phyloP scores from a whole-genome alignment of 2,329 filamentous ascomycete species.

The Epichloe baconii region DNA sequence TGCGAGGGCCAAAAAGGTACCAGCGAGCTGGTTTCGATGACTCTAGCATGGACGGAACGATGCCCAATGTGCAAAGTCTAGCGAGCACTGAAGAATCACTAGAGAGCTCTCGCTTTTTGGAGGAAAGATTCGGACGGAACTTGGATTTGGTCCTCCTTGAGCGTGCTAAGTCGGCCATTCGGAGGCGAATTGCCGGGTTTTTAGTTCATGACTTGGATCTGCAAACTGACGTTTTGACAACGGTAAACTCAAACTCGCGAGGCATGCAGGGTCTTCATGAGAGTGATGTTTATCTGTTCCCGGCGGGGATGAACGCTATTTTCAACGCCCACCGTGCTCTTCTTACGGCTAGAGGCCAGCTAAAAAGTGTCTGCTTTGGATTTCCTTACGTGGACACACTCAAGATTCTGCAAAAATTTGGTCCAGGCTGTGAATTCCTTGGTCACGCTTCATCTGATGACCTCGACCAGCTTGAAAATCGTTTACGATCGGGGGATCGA shows the following conservation, averaged over 20 bases:
- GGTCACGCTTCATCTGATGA: slow-evolving; percentile 66
- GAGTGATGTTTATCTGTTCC: slow-evolving; percentile 79
- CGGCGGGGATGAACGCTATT: slow-evolving; percentile 89
- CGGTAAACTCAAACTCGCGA: slow-evolving; percentile 30
- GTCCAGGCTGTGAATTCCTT: slow-evolving; percentile 79
- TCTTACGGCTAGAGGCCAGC: slow-evolving; percentile 45
- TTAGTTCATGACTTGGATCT: slow-evolving; percentile 57
- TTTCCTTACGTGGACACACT: slow-evolving; percentile 96
- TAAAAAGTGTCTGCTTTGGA: slow-evolving; percentile 82
- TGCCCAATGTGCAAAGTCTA: slow-evolving; percentile 8
- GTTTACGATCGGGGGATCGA: slow-evolving; percentile 57
- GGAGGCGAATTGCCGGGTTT: slow-evolving; percentile 77
- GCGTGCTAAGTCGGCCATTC: slow-evolving; percentile 75
- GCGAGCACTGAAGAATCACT: slow-evolving; percentile 26
- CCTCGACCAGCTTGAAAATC: slow-evolving; percentile 67
- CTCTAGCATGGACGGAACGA: slow-evolving; percentile 9
- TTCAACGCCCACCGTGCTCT: slow-evolving; percentile 75
- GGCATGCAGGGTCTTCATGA: slow-evolving; percentile 58
- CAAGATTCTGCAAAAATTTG: slow-evolving; percentile 91
- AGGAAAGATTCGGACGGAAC: slow-evolving; percentile 89
- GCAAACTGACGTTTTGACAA: slow-evolving; percentile 11
- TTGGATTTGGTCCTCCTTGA: slow-evolving; percentile 66
- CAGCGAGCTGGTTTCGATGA: slow-evolving; percentile 37
- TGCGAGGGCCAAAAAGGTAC: slow-evolving; percentile 69
- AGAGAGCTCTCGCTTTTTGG: slow-evolving; percentile 72